A percentile compares a stretch with the other conserved stretches of the same genome.
These are phyloP conservation scores for Tulasnella sp. DNA, from an alignment of 768 basidiomycete genomes.

Conservation along the genomic window DNA sequence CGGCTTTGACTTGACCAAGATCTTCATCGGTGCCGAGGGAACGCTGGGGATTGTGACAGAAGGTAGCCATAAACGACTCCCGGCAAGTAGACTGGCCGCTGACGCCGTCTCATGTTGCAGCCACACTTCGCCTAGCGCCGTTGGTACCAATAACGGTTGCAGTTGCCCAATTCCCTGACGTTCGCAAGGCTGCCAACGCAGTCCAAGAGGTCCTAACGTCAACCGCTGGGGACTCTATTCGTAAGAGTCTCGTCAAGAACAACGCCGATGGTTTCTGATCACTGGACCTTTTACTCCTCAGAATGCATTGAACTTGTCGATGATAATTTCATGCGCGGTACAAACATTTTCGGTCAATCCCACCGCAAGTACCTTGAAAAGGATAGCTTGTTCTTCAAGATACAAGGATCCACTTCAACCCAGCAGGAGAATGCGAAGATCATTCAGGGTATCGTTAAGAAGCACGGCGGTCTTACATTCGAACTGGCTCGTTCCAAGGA, in stretches of 20 bases:
- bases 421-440: constrained; percentile 56
- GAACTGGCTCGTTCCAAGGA: constrained; percentile 69
- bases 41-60: constrained; percentile 89
- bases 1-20: constrained; percentile 81
- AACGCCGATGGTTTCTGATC: constrained; percentile 2
- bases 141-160: constrained; percentile 79
- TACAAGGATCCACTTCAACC: constrained; percentile 68
- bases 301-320: constrained; percentile 90
- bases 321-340: constrained; percentile 73
- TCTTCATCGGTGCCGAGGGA: constrained; percentile 88
- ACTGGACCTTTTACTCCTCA: constrained; percentile 34
- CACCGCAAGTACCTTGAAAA: constrained; percentile 56
- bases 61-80: constrained; percentile 42
- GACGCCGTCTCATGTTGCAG: constrained; percentile 41
- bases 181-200: constrained; percentile 70
- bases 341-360: constrained; percentile 62
- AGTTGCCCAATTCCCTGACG: constrained; percentile 80
- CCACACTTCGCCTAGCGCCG: constrained; percentile 78
- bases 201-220: constrained; percentile 76
- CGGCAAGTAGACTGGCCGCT: background rate
- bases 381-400: constrained; percentile 88
- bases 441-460: constrained; percentile 59
- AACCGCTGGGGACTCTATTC: constrained; percentile 66
- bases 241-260: constrained; percentile 45
- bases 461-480: constrained; percentile 65